A percentile compares a stretch with the other conserved stretches of the same genome.
Evolutionary conservation across 202 grass and related monocot genomes (phyloP).

Genomic region (Setaria viridis): DNA sequence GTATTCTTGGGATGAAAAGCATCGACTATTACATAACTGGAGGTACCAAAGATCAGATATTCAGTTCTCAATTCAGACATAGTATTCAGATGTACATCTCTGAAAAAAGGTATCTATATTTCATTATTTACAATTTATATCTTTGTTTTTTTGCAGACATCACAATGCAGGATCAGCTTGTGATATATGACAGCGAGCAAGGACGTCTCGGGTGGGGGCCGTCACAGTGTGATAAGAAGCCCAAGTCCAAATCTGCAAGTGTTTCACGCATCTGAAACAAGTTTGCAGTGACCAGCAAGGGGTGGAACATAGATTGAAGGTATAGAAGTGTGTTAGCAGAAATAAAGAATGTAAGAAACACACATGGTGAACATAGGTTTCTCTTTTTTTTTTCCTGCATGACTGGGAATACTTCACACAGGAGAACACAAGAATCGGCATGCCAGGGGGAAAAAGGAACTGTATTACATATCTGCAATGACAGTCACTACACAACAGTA

Average conservation of each 20-base stretch:
- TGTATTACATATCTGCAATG: neutral
- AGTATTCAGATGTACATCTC: neutral
- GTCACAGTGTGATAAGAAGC: too few relatives aligned
- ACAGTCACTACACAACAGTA: neutral
- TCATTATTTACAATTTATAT: neutral
- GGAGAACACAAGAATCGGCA: neutral
- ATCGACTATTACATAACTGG: conserved; percentile 50
- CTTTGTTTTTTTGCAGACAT: neutral
- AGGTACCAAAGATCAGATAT: conserved; percentile 49
- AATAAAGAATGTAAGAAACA: neutral
- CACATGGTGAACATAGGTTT: neutral
- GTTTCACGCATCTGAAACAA: too few relatives aligned
- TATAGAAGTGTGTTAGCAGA: neutral
- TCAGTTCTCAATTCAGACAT: too few relatives aligned
- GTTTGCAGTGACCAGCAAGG: too few relatives aligned
- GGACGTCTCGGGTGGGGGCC: too few relatives aligned
- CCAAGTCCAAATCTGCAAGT: too few relatives aligned
- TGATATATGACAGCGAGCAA: too few relatives aligned
- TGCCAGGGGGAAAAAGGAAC: neutral
- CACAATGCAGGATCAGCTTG: too few relatives aligned
- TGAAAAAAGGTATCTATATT: neutral
- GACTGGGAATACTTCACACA: neutral
- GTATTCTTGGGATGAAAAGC: conserved; percentile 52
- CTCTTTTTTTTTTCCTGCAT: too few relatives aligned
- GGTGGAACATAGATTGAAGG: neutral